phyloP scores from a whole-genome alignment of 352 stramenopile genomes.

The Phytophthora vignae region DNA sequence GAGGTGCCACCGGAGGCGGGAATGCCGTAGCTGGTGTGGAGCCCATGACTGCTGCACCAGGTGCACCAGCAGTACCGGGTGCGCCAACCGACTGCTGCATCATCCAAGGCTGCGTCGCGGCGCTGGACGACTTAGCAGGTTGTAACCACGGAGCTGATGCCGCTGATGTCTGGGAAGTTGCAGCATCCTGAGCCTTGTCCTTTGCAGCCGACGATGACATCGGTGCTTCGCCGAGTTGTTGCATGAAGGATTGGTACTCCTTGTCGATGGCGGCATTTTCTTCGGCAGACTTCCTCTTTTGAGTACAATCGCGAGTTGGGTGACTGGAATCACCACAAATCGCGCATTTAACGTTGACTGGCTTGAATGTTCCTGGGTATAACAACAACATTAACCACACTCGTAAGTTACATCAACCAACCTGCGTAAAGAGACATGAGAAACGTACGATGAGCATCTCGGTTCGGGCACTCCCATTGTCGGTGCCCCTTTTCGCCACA shows the following conservation, averaged over 20 bases:
- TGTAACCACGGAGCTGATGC: constrained; percentile 75
- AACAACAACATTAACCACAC: constrained; percentile 37
- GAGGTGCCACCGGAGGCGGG: constrained; percentile 49
- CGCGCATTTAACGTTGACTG: constrained; percentile 94
- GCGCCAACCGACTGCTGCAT: constrained; percentile 54
- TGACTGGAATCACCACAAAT: constrained; percentile 99
- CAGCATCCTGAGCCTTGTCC: constrained; percentile 15
- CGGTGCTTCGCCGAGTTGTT: constrained; percentile 84
- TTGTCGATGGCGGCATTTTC: constrained; percentile 85
- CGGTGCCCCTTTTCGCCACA: constrained; percentile 98
- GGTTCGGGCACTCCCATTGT: constrained; percentile 96
- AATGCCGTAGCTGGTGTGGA: constrained; percentile 63
- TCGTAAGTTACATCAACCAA: not conserved
- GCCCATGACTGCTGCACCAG: constrained; percentile 35
- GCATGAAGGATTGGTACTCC: constrained; percentile 90
- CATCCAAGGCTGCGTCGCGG: constrained; percentile 70
- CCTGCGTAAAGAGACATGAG: constrained; percentile 2
- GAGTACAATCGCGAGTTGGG: constrained; percentile 97
- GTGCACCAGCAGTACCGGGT: constrained; percentile 35
- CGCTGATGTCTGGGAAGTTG: constrained; percentile 21
- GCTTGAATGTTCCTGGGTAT: constrained; percentile 70
- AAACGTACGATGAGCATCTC: constrained; percentile 74
- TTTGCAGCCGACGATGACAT: constrained; percentile 70
- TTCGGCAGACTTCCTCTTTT: constrained; percentile 79
- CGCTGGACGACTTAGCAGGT: constrained; percentile 53